Percentiles rank a stretch among this genome's conserved stretches.
Evolutionary conservation across 148 eudicot genomes (phyloP).

Genomic region (Selenicereus undatus): DNA sequence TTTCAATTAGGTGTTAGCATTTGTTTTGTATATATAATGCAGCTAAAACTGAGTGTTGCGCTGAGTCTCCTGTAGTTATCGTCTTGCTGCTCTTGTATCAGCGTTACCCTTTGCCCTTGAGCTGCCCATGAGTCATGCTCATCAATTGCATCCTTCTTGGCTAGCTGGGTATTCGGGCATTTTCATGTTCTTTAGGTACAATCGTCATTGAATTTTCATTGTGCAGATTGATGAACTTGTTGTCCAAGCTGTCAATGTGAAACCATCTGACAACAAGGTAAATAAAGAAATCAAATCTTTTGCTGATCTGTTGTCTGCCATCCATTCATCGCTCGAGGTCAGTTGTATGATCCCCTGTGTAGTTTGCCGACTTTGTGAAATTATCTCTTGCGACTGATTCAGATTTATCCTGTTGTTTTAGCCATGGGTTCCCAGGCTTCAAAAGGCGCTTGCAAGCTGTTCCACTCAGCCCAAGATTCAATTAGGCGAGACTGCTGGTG

Average conservation of each 20-base stretch:
- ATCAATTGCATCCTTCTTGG: background rate
- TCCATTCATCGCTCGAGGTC: constrained; percentile 70
- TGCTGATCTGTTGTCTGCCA: constrained; percentile 51
- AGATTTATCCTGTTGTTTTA: constrained; percentile 31
- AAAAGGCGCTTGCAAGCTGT: constrained; percentile 40
- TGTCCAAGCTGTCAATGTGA: constrained; percentile 54
- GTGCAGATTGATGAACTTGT: constrained; percentile 87
- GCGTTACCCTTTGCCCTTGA: background rate
- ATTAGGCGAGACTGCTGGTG: constrained; percentile 16
- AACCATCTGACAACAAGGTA: constrained; percentile 30
- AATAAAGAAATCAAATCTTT: constrained; percentile 58
- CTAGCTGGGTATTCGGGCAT: background rate
- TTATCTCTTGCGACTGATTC: constrained; percentile 4
- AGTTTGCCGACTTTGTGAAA: background rate
- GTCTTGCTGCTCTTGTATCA: background rate
- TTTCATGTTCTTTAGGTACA: background rate
- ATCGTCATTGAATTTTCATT: background rate
- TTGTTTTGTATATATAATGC: background rate
- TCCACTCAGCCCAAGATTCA: constrained; percentile 32
- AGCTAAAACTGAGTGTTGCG: background rate
- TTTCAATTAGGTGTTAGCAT: background rate
- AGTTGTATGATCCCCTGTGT: constrained; percentile 12
- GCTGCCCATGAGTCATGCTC: background rate
- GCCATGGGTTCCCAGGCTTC: constrained; percentile 80
- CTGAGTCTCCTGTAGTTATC: background rate